These are phyloP conservation scores for Isabelozyma pseudorhagii DNA, from an alignment of 805 yeast species.

Conservation along the genomic window DNA sequence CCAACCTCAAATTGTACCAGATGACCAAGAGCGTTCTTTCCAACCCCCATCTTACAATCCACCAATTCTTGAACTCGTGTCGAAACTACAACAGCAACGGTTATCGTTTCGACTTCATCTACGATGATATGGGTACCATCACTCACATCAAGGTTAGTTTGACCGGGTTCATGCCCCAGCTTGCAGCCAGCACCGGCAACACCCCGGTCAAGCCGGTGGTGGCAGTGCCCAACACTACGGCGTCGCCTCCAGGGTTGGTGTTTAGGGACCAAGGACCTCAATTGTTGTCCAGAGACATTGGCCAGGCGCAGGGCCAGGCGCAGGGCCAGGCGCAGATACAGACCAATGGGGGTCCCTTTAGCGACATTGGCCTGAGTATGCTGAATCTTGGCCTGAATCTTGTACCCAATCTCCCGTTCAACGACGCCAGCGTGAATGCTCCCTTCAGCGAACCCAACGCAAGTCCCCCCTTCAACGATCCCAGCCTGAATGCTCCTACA, in stretches of 20 bases:
- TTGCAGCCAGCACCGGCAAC: background rate
- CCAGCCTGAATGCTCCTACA: too few relatives aligned
- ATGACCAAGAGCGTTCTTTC: slow-evolving; percentile 25
- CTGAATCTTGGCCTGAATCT: too few relatives aligned
- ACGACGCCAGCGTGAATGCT: too few relatives aligned
- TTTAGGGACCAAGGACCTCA: background rate
- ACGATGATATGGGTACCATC: slow-evolving; percentile 46
- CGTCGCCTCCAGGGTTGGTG: slow-evolving; percentile 14
- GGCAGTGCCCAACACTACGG: background rate
- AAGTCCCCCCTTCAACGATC: too few relatives aligned
- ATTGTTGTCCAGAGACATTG: background rate
- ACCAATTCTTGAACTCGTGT: slow-evolving; percentile 26
- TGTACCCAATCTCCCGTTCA: too few relatives aligned
- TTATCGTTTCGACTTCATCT: slow-evolving; percentile 39
- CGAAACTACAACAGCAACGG: slow-evolving; percentile 20
- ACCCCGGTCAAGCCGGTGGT: background rate
- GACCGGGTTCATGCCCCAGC: background rate
- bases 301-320: background rate
- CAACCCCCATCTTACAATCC: slow-evolving; percentile 25
- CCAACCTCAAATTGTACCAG: slow-evolving; percentile 30
- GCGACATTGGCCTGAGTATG: too few relatives aligned
- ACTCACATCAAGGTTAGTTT: slow-evolving; percentile 34
- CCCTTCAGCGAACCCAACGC: too few relatives aligned
- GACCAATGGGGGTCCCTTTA: too few relatives aligned
- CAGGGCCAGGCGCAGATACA: background rate